Evolutionary conservation across 2,329 filamentous ascomycete genomes (phyloP).

Genomic region (Neoscytalidium dimidiatum): DNA sequence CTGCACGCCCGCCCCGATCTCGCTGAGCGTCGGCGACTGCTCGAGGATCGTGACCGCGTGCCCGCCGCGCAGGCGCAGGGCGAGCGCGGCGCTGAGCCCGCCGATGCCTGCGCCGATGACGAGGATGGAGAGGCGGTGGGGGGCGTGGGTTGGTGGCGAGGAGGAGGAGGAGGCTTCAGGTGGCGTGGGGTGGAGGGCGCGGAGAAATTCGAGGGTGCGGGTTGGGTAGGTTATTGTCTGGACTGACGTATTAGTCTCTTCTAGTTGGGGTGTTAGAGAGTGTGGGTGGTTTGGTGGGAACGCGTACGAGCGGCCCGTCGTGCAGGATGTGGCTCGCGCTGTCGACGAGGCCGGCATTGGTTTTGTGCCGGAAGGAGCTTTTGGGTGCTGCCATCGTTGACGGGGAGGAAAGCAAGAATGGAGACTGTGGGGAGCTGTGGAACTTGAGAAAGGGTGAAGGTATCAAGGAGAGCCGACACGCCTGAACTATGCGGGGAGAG

Average conservation of each 20-base stretch:
- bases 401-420: no score
- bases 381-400: not conserved
- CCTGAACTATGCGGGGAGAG: no score
- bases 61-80: constrained; percentile 21
- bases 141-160: not conserved
- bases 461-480: no score
- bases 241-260: not conserved
- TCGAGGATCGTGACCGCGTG: constrained; percentile 38
- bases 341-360: not conserved
- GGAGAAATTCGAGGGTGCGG: constrained; percentile 24
- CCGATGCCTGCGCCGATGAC: constrained; percentile 25
- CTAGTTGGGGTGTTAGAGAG: not conserved
- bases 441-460: not conserved
- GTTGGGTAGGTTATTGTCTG: constrained; percentile 29
- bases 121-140: constrained; percentile 12
- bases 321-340: constrained; percentile 11
- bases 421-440: not conserved
- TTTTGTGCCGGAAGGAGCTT: not conserved
- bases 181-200: not conserved
- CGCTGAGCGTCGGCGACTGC: constrained; percentile 34
- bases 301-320: not conserved
- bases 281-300: no score
- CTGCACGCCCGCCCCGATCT: constrained; percentile 25
- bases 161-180: not conserved
- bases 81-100: constrained; percentile 24